Percentiles rank a stretch among this genome's conserved stretches.
Conservation (phyloP, 805 yeast genomes). For the Peterozyma toletana region DNA sequence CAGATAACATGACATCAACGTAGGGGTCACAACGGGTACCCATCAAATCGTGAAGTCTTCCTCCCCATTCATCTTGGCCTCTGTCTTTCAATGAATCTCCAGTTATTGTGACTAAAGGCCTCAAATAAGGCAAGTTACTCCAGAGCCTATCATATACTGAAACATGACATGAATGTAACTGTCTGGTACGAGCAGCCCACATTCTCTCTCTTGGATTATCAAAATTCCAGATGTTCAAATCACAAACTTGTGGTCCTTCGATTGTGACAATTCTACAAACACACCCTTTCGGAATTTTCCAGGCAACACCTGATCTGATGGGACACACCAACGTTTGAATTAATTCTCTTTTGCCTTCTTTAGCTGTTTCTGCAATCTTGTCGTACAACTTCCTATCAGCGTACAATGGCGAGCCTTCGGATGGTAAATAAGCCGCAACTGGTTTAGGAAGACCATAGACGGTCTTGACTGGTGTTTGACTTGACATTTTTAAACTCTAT, state of each 20-base stretch:
- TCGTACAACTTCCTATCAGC: constrained; percentile 43
- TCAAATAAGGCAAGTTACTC: constrained; percentile 58
- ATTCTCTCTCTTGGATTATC: constrained; percentile 56
- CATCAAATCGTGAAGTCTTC: constrained; percentile 55
- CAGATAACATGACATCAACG: constrained; percentile 55
- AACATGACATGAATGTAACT: constrained; percentile 57
- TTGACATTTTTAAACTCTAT: constrained; percentile 8
- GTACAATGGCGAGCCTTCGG: constrained; percentile 41
- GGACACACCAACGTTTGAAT: constrained; percentile 36
- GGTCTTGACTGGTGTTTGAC: constrained; percentile 17
- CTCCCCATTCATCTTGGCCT: constrained; percentile 58
- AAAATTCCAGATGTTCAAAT: constrained; percentile 56
- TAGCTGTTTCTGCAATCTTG: constrained; percentile 27
- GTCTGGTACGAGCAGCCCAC: constrained; percentile 68
- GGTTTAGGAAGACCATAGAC: constrained; percentile 28
- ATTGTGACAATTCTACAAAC: constrained; percentile 56
- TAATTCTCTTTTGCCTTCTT: constrained; percentile 31
- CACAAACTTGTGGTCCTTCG: constrained; percentile 69
- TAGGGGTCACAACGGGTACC: constrained; percentile 70
- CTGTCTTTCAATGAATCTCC: constrained; percentile 50
- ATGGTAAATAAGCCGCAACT: constrained; percentile 48
- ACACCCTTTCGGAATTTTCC: constrained; percentile 54
- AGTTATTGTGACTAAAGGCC: constrained; percentile 59
- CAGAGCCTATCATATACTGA: constrained; percentile 55
- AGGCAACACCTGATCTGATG: constrained; percentile 53